Percentiles rank a stretch among this genome's conserved stretches.
Conservation (phyloP, 352 stramenopile species). For the Thraustochytrium striatum region DNA sequence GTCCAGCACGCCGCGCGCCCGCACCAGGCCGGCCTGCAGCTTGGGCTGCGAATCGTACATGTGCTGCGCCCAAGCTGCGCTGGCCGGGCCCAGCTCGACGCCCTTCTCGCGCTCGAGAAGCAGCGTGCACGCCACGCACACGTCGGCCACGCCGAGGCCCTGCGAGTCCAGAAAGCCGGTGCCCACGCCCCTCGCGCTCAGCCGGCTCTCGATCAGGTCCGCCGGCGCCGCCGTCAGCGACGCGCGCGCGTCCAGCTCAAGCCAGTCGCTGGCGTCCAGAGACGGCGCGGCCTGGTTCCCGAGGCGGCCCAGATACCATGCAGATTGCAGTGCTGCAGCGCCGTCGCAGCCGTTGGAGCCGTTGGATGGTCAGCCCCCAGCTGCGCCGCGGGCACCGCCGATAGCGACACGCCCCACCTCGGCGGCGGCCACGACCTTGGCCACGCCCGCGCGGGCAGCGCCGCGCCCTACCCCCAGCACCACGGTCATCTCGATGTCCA, state of each 20-base stretch:
- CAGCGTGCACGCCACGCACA: conserved; percentile 14
- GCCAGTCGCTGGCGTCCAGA: not conserved
- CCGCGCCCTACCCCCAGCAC: no score
- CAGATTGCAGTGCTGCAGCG: no score
- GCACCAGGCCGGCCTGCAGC: not conserved
- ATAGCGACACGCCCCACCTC: no score
- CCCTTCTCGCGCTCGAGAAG: not conserved
- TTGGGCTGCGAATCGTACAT: not conserved
- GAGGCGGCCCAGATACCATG: no score
- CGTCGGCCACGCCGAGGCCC: conserved; percentile 4
- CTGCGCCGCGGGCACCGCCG: no score
- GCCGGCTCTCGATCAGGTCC: not conserved
- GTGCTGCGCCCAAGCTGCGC: conserved; percentile 12
- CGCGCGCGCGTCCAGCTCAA: no score
- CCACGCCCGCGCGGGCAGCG: no score
- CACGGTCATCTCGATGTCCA: no score
- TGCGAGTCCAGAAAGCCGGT: not conserved
- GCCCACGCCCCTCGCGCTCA: not conserved
- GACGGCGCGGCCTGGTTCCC: no score
- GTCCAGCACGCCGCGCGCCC: not conserved
- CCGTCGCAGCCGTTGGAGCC: no score
- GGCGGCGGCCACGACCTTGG: no score
- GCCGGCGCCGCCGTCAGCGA: not conserved
- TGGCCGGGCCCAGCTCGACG: not conserved
- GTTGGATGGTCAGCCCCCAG: no score